phyloP scores from a whole-genome alignment of 495 filamentous ascomycete species.

The Xylaria castorea region DNA sequence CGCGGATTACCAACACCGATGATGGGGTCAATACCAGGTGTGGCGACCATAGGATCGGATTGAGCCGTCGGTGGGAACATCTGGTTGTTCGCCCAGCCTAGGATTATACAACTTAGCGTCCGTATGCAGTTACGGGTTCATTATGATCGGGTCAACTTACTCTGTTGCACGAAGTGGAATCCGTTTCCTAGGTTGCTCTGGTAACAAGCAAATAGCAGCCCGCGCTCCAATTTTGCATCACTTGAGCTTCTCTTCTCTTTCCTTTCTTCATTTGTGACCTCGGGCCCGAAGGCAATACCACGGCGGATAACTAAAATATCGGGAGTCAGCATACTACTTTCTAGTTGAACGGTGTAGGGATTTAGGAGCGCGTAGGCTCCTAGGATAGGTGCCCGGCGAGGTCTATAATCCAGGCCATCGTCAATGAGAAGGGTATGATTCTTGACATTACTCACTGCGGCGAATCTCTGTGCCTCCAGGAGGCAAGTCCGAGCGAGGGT shows the following conservation, averaged over 20 bases:
- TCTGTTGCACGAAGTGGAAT: constrained; percentile 49
- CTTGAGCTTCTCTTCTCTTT: constrained; percentile 24
- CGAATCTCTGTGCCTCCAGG: constrained; percentile 19
- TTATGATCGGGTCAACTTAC: constrained; percentile 22
- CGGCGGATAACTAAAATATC: constrained; percentile 42
- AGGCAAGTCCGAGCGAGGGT: constrained; percentile 45
- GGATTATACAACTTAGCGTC: neutral
- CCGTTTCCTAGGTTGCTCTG: constrained; percentile 48
- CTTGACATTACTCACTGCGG: constrained; percentile 18
- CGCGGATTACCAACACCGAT: constrained; percentile 36
- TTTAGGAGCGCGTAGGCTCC: neutral
- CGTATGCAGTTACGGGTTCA: neutral
- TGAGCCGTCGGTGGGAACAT: neutral
- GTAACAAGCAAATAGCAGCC: constrained; percentile 51
- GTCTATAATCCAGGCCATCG: neutral
- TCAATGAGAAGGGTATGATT: neutral
- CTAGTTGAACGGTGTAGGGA: too few species aligned
- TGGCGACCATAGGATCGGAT: neutral
- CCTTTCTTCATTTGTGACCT: constrained; percentile 39
- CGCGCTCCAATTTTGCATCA: constrained; percentile 38
- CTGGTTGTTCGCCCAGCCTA: constrained; percentile 20
- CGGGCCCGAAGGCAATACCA: constrained; percentile 52
- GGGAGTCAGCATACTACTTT: constrained; percentile 6
- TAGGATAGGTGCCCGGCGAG: neutral
- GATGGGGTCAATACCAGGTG: constrained; percentile 47